Conservation (phyloP, 352 stramenopile species). For the Elongisporangium prolatum region DNA sequence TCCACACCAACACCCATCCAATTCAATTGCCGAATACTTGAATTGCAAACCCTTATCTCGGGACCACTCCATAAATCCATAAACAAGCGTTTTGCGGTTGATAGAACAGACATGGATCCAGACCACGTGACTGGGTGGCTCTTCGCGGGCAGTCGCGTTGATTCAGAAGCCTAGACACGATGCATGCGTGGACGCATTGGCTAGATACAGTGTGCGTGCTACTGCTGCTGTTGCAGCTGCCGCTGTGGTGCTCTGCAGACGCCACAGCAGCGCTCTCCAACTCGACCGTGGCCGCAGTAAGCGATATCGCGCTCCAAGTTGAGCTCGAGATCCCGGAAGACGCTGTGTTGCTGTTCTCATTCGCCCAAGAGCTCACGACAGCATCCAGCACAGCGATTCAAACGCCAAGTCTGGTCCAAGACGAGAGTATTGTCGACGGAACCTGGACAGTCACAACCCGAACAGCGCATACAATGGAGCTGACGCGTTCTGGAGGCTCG, state of each 20-base stretch:
- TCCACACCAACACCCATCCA: neutral
- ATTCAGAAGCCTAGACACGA: neutral
- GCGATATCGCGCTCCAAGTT: neutral
- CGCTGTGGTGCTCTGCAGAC: neutral
- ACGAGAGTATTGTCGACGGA: neutral
- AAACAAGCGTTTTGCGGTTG: neutral
- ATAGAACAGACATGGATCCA: neutral
- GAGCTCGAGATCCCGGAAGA: neutral
- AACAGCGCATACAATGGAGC: slow-evolving; percentile 6
- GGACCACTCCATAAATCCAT: neutral
- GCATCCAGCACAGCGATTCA: neutral
- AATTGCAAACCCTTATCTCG: neutral
- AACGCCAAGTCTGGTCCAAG: neutral
- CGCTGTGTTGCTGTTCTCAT: neutral
- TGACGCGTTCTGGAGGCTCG: slow-evolving; percentile 17
- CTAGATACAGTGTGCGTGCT: neutral
- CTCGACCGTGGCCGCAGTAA: neutral
- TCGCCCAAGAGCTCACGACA: neutral
- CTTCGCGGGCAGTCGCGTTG: neutral
- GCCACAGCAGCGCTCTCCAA: neutral
- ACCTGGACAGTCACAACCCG: neutral
- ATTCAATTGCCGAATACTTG: neutral
- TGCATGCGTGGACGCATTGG: neutral
- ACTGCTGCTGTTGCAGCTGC: neutral
- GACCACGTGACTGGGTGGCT: neutral